phyloP scores from a whole-genome alignment of 345 rosid species.

The Citrus reticulata region DNA sequence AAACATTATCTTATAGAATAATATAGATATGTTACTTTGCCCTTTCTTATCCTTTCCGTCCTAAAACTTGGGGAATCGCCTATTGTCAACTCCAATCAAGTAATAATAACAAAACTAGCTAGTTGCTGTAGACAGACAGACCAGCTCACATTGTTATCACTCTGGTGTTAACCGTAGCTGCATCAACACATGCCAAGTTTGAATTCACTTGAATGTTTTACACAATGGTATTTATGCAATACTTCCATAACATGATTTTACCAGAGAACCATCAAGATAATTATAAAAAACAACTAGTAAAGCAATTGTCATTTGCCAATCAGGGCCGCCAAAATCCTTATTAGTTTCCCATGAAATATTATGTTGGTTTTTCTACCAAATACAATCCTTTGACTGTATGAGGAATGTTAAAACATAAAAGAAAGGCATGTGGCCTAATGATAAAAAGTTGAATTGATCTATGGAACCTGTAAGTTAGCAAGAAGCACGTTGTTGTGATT shows the following conservation, averaged over 20 bases:
- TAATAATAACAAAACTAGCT: too few relatives aligned
- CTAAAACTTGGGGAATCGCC: background rate
- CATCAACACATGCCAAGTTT: background rate
- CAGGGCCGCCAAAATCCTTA: background rate
- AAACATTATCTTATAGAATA: background rate
- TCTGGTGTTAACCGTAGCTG: background rate
- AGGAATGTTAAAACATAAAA: background rate
- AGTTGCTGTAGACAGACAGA: too few relatives aligned
- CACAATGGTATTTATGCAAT: background rate
- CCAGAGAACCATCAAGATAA: background rate
- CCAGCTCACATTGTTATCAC: background rate
- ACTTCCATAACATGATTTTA: background rate
- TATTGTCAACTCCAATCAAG: background rate
- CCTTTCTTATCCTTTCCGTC: background rate
- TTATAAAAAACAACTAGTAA: background rate
- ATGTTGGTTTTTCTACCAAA: background rate
- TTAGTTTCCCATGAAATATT: background rate
- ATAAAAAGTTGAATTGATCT: background rate
- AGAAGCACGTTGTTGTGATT: background rate
- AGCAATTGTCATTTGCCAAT: background rate
- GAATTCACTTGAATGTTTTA: background rate
- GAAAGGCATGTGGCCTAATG: background rate
- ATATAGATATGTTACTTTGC: background rate
- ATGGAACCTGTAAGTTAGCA: background rate
- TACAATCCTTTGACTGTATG: background rate